phyloP scores from a whole-genome alignment of 495 filamentous ascomycete genomes.

The Jackrogersella minutella region DNA sequence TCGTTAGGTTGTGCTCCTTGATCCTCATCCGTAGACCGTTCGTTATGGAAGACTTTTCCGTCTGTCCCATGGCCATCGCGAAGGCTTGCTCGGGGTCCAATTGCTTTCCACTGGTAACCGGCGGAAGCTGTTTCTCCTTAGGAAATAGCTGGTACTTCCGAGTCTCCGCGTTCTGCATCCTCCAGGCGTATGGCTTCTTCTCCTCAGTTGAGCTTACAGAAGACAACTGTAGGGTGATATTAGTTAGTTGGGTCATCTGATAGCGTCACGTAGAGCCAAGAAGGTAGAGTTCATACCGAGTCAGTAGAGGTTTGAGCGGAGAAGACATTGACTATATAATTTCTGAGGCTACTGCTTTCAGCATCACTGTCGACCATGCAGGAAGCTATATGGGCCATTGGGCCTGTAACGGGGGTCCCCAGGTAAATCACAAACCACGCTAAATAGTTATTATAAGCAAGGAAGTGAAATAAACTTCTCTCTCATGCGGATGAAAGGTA shows the following conservation, averaged over 20 bases:
- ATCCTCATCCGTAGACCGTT: slow-evolving; percentile 56
- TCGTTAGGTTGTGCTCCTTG: slow-evolving; percentile 61
- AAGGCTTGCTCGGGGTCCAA: slow-evolving; percentile 61
- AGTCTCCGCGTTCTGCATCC: slow-evolving; percentile 59
- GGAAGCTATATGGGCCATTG: slow-evolving; percentile 60
- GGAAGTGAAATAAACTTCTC: slow-evolving; percentile 33
- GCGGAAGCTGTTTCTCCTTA: slow-evolving; percentile 52
- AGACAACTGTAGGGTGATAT: slow-evolving; percentile 32
- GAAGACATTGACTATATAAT: slow-evolving; percentile 57
- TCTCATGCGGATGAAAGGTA: slow-evolving; percentile 13
- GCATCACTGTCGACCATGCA: slow-evolving; percentile 55
- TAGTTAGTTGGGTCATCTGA: slow-evolving; percentile 40
- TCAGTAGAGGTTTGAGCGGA: slow-evolving; percentile 54
- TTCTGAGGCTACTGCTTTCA: slow-evolving; percentile 48
- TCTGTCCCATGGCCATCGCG: slow-evolving; percentile 56
- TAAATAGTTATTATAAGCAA: slow-evolving; percentile 37
- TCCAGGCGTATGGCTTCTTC: slow-evolving; percentile 59
- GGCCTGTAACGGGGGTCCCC: slow-evolving; percentile 34
- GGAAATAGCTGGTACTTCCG: slow-evolving; percentile 64
- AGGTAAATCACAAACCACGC: slow-evolving; percentile 34
- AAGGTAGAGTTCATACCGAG: slow-evolving; percentile 48
- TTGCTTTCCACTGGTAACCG: slow-evolving; percentile 48
- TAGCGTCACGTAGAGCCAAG: slow-evolving; percentile 2
- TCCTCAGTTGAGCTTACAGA: slow-evolving; percentile 46
- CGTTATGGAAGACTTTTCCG: slow-evolving; percentile 51